phyloP scores from a whole-genome alignment of 1,139 yeast genomes.

The Yamadazyma atmosphaerica region DNA sequence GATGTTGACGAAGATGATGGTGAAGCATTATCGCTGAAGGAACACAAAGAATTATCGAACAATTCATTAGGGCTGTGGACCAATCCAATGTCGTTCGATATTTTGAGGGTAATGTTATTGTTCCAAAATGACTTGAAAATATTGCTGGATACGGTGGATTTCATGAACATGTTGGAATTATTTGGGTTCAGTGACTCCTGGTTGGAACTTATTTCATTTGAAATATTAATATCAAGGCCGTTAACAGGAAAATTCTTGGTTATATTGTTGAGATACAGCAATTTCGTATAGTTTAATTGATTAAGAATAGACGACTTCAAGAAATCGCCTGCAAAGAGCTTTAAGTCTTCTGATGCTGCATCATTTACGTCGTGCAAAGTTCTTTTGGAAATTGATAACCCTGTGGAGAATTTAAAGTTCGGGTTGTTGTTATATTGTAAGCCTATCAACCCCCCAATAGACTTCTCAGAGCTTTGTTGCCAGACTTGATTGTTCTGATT shows the following conservation, averaged over 20 bases:
- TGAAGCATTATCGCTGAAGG: neutral
- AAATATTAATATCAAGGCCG: conserved; percentile 25
- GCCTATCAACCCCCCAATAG: conserved; percentile 47
- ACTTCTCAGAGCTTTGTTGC: conserved; percentile 36
- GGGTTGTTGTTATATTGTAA: conserved; percentile 27
- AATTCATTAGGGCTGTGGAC: conserved; percentile 20
- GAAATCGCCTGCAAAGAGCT: conserved; percentile 32
- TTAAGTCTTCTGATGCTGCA: conserved; percentile 35
- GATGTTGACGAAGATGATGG: conserved; percentile 1
- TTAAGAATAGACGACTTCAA: conserved; percentile 37
- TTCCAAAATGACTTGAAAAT: conserved; percentile 39
- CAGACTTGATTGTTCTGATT: conserved; percentile 43
- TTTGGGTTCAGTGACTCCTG: conserved; percentile 25
- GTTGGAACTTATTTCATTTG: conserved; percentile 34
- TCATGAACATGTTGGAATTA: conserved; percentile 27
- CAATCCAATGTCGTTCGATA: conserved; percentile 33
- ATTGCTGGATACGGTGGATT: conserved; percentile 26
- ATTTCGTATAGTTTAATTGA: conserved; percentile 22
- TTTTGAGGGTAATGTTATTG: conserved; percentile 27
- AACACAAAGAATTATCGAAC: conserved; percentile 2
- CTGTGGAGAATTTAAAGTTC: conserved; percentile 29
- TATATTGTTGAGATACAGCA: conserved; percentile 23
- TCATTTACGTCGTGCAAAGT: conserved; percentile 44
- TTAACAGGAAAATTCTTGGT: conserved; percentile 32
- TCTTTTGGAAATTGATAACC: conserved; percentile 44